Base-by-base conservation (phyloP, 2,329 filamentous ascomycete genomes). In the Microsporum canis region DNA sequence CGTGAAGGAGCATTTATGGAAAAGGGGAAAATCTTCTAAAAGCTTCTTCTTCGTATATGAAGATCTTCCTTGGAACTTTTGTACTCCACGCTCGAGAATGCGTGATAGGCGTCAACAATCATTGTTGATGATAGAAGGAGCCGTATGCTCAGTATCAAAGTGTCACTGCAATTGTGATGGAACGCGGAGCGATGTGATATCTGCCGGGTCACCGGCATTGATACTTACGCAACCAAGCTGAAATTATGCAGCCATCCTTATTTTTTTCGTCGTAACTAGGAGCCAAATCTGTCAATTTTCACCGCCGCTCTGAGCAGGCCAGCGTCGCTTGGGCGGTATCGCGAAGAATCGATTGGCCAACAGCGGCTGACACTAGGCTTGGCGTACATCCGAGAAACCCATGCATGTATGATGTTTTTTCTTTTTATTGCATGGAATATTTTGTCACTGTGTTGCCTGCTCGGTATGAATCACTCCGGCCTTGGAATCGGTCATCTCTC, bases 21-120 rank as follows among this genome's bases (percentile, higher is more conserved):
- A 53, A 53, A 53, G 49, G 49, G 49, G 49, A 33, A 53, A 43
- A 31, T 31, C 27, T 53, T 53, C 49, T 34, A 34, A 53, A 53
- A 53, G 49, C 49, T 53, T 53, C 49, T 53, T 53, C 27, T 34
- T 53, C 49, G 49, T 53, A 53, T 53, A 23, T 53, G 49, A 29
- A 23, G 49, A 53, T 53, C 49, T n/a, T 33, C n/a, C 27, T 33
- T 53, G 49, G 14, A 31, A n/a, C 33, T 53, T 47, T 8, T 47
- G 43, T 17, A 3, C 49, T 53, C 49, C 31, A 31, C 49, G 33
- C 10, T 7, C 10, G 12, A 53, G 5, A 17, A 7, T 23, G 17
- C 17, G 17, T 23, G 17, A 1, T 23, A 23, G 17, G 17, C 17
- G 17, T 23, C 17, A 23, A 23, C 17, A 23, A 23, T 23, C 17